Evolutionary conservation across 441 rosid species (phyloP), one percentile per base, ranked within the genome.

Genomic region (Populus trichocarpa): DNA sequence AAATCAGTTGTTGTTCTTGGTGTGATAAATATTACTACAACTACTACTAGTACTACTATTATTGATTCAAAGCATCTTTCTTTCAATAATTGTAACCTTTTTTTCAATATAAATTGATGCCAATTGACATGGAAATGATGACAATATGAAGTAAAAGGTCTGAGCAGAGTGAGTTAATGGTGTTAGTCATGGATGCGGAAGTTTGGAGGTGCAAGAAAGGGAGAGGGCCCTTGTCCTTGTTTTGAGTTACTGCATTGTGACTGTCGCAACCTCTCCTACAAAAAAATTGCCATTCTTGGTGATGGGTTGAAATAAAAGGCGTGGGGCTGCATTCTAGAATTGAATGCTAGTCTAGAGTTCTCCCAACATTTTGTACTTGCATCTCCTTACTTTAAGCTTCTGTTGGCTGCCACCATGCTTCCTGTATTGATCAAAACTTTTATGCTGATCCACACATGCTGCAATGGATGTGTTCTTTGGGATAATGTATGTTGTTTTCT

Each of bases 231-330:
- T 64, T 16, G 88, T 84, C 83, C 79, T 82, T 83, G 65, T 32
- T 81, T 78, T 12, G 57, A 82, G 88, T 70, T 50, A 74, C 78
- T 35, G 82, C 84, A 82, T 42, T 67, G 85, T 2, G 87, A 81
- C 85, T 72, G 74, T 83, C 84, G 87, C 88, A 85, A 82, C 84
- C 84, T 85, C 88, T 83, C 85, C 88, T 77, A 80, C 67, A 81
- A 16, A 8, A 78, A 78, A 28, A 4, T 33, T 11, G 30, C 79
- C 40, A 8, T 36, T 7, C 40, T 36, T 36, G 40, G 40, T 36
- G 9, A 36, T 36, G 40, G 40, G 40, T 36, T 36, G 40, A 36
- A 36, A 36, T 36, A 36, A 36, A 36, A 36, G 40, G 40, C 40
- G 40, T 36, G 40, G 40, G 40, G 40, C 40, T 36, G 40, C 40